Base-by-base conservation (phyloP, 2,329 filamentous ascomycete genomes). In the Colletotrichum trifolii region DNA sequence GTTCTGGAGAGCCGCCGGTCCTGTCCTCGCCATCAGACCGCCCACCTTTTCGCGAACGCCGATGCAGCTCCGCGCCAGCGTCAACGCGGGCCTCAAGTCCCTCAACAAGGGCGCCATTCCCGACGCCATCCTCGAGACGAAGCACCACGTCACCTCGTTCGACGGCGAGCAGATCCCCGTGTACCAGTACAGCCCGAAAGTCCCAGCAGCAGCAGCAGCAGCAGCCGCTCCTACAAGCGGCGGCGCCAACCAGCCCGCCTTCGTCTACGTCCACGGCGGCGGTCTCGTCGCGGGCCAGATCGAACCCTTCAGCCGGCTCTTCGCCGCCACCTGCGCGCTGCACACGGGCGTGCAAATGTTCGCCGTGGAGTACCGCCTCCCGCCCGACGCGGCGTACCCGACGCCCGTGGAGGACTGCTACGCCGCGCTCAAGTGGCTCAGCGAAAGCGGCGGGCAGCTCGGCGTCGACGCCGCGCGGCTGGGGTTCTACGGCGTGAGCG, bases 201-300 rank as follows among this genome's bases (percentile, higher is more conserved):
- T 17, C 17, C 17, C 25, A 8, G 11, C 9, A 6, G n/a, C 25
- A 25, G 25, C 25, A 25, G 25, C 25, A 25, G 25, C 25, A 25
- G 25, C 3, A 25, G 25, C 25, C 3, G 2, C 25, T 25, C 25
- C 25, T 5, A 25, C 25, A 25, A 25, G 25, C 25, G 25, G 25
- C 25, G 25, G 4, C 25, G 25, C 8, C 8, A 50, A 50, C 25
- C 65, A 68, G 13, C 71, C 74, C 6, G 78, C 75, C 2, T 70
- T 80, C n/a, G 53, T 78, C n/a, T 76, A 80, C 64, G 64, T 77
- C 42, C 81, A 83, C 62, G 79, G 79, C n/a, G 81, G 81, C 13
- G 81, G 80, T 17, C 76, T 78, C 50, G 73, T 82, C 12, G 64
- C 69, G 1, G 72, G 78, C 2, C 69, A 65, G 10, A 70, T 76